Evolutionary conservation across 2,329 filamentous ascomycete genomes (phyloP), one percentile per base, ranked within the genome.

Genomic region (Pyrenophora seminiperda): DNA sequence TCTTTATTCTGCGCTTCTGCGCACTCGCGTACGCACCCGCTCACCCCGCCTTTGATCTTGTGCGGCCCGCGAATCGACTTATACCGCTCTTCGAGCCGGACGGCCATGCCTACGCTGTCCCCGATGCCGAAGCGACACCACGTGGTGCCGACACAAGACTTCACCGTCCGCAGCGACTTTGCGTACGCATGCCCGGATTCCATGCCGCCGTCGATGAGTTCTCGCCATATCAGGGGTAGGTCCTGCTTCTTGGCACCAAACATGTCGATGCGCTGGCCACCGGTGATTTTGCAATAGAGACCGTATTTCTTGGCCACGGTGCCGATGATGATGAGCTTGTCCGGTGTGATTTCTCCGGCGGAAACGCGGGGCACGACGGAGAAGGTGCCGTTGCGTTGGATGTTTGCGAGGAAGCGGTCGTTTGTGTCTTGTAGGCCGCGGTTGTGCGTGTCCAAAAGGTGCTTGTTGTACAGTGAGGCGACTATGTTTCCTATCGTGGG

Each of bases 1-100:
- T 96, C 91, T 74, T 96, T 96, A 73, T 87, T 93, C 67, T 95
- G 91, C 1, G 91, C 91, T 73, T 96, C 91, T 0, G 91, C 91
- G 61, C 91, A 96, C 74, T 96, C 91, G 46, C 91, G 82, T n/a
- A 96, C 90, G 58, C 91, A 96, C 10, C 91, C 91, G 46, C 88
- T 92, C 0, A 96, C 91, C 47, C 90, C 91, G 1, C 89, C 91
- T 73, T 96, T 96, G 71, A 95, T 83, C 78, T 96, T 96, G 72
- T 96, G 91, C 7, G 91, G 91, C 13, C 82, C 82, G n/a, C 91
- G 84, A 50, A 96, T 88, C 65, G 89, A 90, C 80, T 96, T 96
- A 75, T 96, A 96, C 37, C 91, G 84, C 76, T 96, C 89, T 73
- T 96, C 91, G 0, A 96, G 75, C 3, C 90, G 82, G 13, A 96